Percentiles rank a stretch among this genome's conserved stretches.
These are phyloP conservation scores for Leptodontidium sp. DNA, from an alignment of 2,329 filamentous ascomycete genomes.

Conservation along the genomic window DNA sequence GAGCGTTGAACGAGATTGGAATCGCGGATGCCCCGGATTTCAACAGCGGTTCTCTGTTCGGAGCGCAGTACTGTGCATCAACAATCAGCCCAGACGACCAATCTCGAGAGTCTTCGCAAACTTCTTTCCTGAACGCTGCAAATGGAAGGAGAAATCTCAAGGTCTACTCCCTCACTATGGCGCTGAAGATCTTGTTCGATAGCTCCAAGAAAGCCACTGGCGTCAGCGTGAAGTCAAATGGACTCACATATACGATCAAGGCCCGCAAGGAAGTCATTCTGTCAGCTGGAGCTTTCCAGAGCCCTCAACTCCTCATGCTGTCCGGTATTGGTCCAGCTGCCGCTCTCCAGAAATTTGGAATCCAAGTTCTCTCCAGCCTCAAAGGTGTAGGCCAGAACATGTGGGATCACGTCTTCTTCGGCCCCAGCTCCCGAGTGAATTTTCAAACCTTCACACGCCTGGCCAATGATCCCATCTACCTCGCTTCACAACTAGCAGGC, in stretches of 20 bases:
- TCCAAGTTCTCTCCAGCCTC: constrained; percentile 54
- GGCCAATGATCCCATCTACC: constrained; percentile 22
- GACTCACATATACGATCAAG: constrained; percentile 28
- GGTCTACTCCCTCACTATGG: constrained; percentile 53
- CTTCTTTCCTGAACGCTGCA: constrained; percentile 48
- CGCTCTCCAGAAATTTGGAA: constrained; percentile 53
- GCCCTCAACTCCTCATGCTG: constrained; percentile 59
- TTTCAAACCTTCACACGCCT: constrained; percentile 22
- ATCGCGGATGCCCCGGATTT: constrained; percentile 49
- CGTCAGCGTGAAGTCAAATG: constrained; percentile 47
- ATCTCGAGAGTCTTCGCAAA: constrained; percentile 49
- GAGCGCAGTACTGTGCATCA: constrained; percentile 46
- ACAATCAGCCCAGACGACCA: constrained; percentile 45
- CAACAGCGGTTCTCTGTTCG: constrained; percentile 52
- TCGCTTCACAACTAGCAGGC: neutral
- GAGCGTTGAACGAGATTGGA: constrained; percentile 50
- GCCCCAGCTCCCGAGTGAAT: constrained; percentile 16
- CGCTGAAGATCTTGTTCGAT: constrained; percentile 56
- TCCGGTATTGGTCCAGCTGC: constrained; percentile 55
- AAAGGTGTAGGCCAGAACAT: constrained; percentile 60
- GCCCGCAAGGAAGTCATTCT: constrained; percentile 43
- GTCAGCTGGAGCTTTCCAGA: constrained; percentile 57
- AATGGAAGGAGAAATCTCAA: constrained; percentile 44
- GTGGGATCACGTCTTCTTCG: constrained; percentile 49
- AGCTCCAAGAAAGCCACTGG: constrained; percentile 51